A percentile compares a stretch with the other conserved stretches of the same genome.
phyloP scores from a whole-genome alignment of 352 stramenopile species.

The Pythium sp. region DNA sequence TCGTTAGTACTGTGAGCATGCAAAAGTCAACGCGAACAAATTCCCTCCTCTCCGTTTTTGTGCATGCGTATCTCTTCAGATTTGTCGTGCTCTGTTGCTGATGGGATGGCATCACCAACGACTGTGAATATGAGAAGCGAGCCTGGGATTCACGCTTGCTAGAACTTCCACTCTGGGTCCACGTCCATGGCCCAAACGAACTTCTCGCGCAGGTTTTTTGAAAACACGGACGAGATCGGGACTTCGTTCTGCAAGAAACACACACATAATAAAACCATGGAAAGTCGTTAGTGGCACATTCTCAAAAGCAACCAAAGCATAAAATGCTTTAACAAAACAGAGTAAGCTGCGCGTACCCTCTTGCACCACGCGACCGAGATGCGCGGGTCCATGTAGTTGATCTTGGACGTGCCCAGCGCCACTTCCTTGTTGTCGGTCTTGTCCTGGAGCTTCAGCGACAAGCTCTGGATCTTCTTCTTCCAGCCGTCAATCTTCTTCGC shows the following conservation, averaged over 20 bases:
- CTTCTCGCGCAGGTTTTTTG: slow-evolving; percentile 98
- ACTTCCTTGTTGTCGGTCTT: slow-evolving; percentile 99
- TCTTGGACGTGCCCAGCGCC: slow-evolving; percentile 98
- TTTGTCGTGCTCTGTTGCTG: background rate
- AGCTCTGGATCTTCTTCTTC: slow-evolving; percentile 92
- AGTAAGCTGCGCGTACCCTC: slow-evolving; percentile 80
- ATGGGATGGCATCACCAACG: background rate
- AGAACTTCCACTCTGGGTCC: slow-evolving; percentile 95
- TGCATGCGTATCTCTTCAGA: background rate
- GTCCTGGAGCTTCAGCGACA: slow-evolving; percentile 94
- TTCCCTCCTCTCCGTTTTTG: background rate
- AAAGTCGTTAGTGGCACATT: slow-evolving; percentile 11
- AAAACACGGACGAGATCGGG: slow-evolving; percentile 98
- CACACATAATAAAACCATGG: background rate
- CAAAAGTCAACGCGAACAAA: slow-evolving; percentile 7
- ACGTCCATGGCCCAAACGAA: slow-evolving; percentile 99
- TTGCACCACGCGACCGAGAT: slow-evolving; percentile 99
- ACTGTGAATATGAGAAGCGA: background rate
- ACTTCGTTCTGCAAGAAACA: slow-evolving; percentile 83
- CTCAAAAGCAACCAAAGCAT: background rate
- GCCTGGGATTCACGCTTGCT: slow-evolving; percentile 7
- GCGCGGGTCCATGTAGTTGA: slow-evolving; percentile 99
- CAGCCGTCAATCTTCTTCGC: slow-evolving; percentile 92
- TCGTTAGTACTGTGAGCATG: slow-evolving; percentile 7
- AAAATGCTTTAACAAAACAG: too few relatives aligned